phyloP scores from a whole-genome alignment of 2,329 filamentous ascomycete species.

The Botrytis paeoniae region DNA sequence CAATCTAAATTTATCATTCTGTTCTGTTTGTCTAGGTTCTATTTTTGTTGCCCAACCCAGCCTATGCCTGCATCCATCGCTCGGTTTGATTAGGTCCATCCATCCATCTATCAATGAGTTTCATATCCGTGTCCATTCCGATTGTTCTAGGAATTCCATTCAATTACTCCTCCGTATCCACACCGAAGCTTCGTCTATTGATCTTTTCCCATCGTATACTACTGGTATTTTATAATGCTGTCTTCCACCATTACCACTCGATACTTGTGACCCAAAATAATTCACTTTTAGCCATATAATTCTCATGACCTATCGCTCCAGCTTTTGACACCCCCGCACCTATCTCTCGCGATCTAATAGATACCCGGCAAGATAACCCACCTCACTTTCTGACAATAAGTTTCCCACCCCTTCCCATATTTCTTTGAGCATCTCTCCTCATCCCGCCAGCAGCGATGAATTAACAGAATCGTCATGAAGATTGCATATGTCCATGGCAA shows the following conservation, averaged over 20 bases:
- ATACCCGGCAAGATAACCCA: slow-evolving; percentile 47
- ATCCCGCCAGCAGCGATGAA: slow-evolving; percentile 47
- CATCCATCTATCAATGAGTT: not conserved
- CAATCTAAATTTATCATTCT: not conserved
- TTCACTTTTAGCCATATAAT: not conserved
- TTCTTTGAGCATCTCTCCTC: slow-evolving; percentile 46
- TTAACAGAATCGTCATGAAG: slow-evolving; percentile 45
- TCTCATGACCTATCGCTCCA: not conserved
- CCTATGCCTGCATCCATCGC: not conserved
- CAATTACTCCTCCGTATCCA: not conserved
- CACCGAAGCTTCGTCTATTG: not conserved
- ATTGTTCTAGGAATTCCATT: not conserved
- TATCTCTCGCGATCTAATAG: slow-evolving; percentile 25
- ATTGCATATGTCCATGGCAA: slow-evolving; percentile 47
- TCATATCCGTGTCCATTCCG: too few relatives aligned
- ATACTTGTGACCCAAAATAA: not conserved
- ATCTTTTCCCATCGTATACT: not conserved
- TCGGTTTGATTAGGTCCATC: not conserved
- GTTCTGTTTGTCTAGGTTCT: not conserved
- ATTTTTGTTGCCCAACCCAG: not conserved
- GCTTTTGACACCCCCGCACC: not conserved
- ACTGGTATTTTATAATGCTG: not conserved
- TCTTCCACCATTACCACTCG: not conserved
- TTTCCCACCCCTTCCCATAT: slow-evolving; percentile 45
- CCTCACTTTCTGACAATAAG: slow-evolving; percentile 43